Base-by-base conservation (phyloP, 169 alveolate species). In the Cryptosporidium muris region DNA sequence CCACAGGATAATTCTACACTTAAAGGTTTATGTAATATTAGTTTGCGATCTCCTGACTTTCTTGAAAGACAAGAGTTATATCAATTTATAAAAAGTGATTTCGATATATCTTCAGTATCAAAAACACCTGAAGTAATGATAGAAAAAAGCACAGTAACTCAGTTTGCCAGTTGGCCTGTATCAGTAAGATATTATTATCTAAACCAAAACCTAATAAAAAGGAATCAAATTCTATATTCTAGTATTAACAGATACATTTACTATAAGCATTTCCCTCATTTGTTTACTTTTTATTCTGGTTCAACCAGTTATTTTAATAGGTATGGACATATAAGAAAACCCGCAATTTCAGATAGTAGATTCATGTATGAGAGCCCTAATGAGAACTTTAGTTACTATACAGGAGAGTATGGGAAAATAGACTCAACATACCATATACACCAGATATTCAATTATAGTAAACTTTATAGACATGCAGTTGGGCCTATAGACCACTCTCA, bases 311-410 rank as follows among this genome's bases (percentile, higher is more conserved):
- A 45, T 12, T 14, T 45, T 6, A 74, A 74, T 58, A 47, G 45
- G 36, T 74, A 43, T 60, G 85, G 85, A 16, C 68, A 74, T 74
- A 48, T 60, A 34, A 74, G 85, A 58, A 74, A 58, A 14, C 85
- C 85, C 6, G 85, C 85, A 48, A 60, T 58, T 42, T 74, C 85
- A 7, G 85, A 74, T 25, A 58, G 60, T 25, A 74, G 60, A 74
- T 74, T 58, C 25, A 74, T 68, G 25, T 74, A 56, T 60, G 85
- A 68, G 12, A 74, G 85, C 48, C 85, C 85, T 14, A 8, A 60
- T 1, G 85, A 74, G 42, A 63, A 74, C 36, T 74, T 58, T 43
- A 52, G 60, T 37, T 47, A 58, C 12, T 74, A 74, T 38, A 74
- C 74, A 4, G 85, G 85, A 34, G 60, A 60, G 12, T 54, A 74